phyloP scores from a whole-genome alignment of 441 rosid genomes.

The Bocquillonia castaneifolia region DNA sequence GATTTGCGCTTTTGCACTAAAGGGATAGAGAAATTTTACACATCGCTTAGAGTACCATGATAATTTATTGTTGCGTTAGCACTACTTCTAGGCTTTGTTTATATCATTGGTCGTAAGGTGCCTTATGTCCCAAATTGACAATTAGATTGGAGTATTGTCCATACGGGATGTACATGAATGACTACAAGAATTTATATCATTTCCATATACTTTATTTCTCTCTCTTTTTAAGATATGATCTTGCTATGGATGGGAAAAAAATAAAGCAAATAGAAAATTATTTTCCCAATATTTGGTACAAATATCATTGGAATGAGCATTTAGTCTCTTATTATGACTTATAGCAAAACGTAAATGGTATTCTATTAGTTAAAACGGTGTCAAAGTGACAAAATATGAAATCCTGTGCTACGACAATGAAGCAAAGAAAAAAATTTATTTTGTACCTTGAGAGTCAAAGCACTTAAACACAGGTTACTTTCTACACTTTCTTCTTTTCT shows the following conservation, averaged over 20 bases:
- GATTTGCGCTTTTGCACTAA: too few relatives aligned
- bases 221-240: neutral
- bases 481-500: neutral
- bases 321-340: too few relatives aligned
- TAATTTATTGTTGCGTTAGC: neutral
- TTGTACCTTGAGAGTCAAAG: too few relatives aligned
- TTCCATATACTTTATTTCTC: neutral
- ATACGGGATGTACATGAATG: neutral
- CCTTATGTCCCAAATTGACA: neutral
- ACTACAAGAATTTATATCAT: neutral
- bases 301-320: too few relatives aligned
- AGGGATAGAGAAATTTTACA: too few relatives aligned
- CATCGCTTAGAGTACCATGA: neutral
- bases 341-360: too few relatives aligned
- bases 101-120: neutral
- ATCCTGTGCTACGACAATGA: too few relatives aligned
- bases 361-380: too few relatives aligned
- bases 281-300: too few relatives aligned
- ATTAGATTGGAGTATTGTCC: neutral
- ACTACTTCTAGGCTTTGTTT: neutral
- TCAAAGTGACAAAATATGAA: too few relatives aligned
- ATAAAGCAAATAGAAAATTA: neutral
- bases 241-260: too few relatives aligned
- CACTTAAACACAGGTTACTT: neutral
- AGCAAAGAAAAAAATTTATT: too few relatives aligned